Base-by-base conservation (phyloP, 352 stramenopile genomes). In the Peronospora tabacina region DNA sequence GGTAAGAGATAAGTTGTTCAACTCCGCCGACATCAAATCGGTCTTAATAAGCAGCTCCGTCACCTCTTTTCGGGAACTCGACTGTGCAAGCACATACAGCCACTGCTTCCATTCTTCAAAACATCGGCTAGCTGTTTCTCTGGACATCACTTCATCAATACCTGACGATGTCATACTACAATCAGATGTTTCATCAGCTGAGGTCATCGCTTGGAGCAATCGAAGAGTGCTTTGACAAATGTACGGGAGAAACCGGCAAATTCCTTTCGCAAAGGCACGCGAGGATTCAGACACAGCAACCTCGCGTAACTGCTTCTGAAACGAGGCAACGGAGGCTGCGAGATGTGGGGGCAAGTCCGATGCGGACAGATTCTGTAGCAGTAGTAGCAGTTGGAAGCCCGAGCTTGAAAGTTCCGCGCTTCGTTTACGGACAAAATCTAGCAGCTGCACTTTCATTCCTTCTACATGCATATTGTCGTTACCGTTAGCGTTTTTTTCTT, bases 201-300 rank as follows among this genome's bases (percentile, higher is more conserved):
- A 44, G 1, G 28, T 26, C 15, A 55, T 48, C 1, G 52, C 36
- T 15, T 56, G 39, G 22, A 83, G 59, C 6, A 70, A 33, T n/a
- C 62, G 69, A n/a, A 89, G 60, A 3, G 61, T 55, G 0, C 38
- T 66, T 37, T 82, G 72, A 6, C 63, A 69, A 19, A 87, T 82
- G 52, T 66, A 89, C 5, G 72, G 69, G 7, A 87, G 54, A n/a
- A 67, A 82, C 6, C 60, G 71, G 26, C 75, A 67, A 0, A 87
- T 51, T 7, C 55, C 57, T n/a, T 61, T 49, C 13, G 79, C 8
- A 24, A 85, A 75, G 0, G 43, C 37, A 9, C 37, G 58, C 0
- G 53, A 55, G 5, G 51, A 28, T 6, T 76, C 63, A 12, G 40
- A 60, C 17, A 38, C 45, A 16, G 61, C 76, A 16, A 85, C 50